phyloP scores from a whole-genome alignment of 1,139 yeast species.

The Kodamaea plutei region DNA sequence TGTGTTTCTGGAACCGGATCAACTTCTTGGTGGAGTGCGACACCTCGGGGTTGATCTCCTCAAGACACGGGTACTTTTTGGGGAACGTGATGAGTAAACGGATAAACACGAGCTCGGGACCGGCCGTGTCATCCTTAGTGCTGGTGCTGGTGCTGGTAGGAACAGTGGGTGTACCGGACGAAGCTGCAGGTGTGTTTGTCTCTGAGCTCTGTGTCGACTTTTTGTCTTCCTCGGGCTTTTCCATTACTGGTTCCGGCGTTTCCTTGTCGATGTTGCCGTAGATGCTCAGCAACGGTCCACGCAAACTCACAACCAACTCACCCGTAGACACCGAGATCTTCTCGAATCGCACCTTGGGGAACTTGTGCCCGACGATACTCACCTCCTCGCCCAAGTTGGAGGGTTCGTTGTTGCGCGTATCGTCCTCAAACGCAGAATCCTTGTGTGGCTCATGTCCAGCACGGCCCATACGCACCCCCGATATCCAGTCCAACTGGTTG shows the following conservation, averaged over 20 bases:
- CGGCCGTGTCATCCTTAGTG: constrained; percentile 1
- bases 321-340: constrained; percentile 87
- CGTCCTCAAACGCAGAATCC: constrained; percentile 15
- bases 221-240: background rate
- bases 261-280: background rate
- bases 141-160: constrained; percentile 2
- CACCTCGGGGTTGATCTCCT: constrained; percentile 35
- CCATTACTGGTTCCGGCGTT: background rate
- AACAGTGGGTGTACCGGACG: background rate
- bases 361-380: constrained; percentile 82
- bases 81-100: constrained; percentile 71
- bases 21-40: constrained; percentile 17
- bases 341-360: constrained; percentile 83
- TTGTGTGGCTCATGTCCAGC: constrained; percentile 32
- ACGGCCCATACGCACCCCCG: constrained; percentile 81
- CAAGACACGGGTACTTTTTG: constrained; percentile 58
- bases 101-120: constrained; percentile 54
- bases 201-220: background rate
- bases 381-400: constrained; percentile 88
- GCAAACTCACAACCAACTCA: constrained; percentile 63
- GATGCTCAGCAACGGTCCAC: constrained; percentile 63
- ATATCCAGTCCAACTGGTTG: constrained; percentile 85
- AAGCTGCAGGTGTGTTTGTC: background rate
- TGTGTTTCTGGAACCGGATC: constrained; percentile 21
- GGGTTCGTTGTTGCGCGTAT: constrained; percentile 42